Percentiles rank a stretch among this genome's conserved stretches.
phyloP scores from a whole-genome alignment of 257 asterid species.

The Nicotiana benthamiana region DNA sequence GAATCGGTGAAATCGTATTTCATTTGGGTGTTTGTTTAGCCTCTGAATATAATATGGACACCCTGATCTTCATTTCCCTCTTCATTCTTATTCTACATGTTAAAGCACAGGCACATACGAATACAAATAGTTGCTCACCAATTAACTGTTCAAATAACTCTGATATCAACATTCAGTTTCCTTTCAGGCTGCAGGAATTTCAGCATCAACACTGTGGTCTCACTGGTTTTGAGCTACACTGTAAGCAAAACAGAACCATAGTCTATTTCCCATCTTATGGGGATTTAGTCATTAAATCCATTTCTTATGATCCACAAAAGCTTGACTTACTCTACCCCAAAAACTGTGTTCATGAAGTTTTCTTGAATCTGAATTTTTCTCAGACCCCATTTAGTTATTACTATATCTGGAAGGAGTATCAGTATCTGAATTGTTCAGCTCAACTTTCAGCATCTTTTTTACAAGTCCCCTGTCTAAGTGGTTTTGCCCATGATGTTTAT shows the following conservation, averaged over 20 bases:
- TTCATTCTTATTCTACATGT: slow-evolving; percentile 11
- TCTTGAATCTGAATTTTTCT: slow-evolving; percentile 42
- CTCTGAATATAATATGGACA: neutral
- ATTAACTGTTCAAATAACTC: slow-evolving; percentile 4
- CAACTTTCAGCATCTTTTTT: slow-evolving; percentile 7
- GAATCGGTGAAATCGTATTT: neutral
- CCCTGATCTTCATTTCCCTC: slow-evolving; percentile 12
- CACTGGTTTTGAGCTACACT: slow-evolving; percentile 19
- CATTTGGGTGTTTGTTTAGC: neutral
- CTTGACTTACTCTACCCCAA: slow-evolving; percentile 34
- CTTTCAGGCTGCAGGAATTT: slow-evolving; percentile 11
- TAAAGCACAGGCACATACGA: neutral
- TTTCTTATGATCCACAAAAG: slow-evolving; percentile 16
- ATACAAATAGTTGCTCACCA: slow-evolving; percentile 3
- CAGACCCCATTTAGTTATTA: slow-evolving; percentile 36
- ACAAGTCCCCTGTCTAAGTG: slow-evolving; percentile 41
- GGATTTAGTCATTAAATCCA: slow-evolving; percentile 34
- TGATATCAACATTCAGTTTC: slow-evolving; percentile 12
- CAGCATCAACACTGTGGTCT: slow-evolving; percentile 12
- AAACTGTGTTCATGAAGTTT: slow-evolving; percentile 38
- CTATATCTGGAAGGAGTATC: slow-evolving; percentile 27
- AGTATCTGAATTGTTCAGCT: slow-evolving; percentile 36
- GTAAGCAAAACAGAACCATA: slow-evolving; percentile 23
- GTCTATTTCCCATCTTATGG: slow-evolving; percentile 30
- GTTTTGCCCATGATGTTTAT: slow-evolving; percentile 26